Evolutionary conservation across 192 early-diverging fungal genomes (phyloP).

Genomic region (Paraglomus brasilianum): DNA sequence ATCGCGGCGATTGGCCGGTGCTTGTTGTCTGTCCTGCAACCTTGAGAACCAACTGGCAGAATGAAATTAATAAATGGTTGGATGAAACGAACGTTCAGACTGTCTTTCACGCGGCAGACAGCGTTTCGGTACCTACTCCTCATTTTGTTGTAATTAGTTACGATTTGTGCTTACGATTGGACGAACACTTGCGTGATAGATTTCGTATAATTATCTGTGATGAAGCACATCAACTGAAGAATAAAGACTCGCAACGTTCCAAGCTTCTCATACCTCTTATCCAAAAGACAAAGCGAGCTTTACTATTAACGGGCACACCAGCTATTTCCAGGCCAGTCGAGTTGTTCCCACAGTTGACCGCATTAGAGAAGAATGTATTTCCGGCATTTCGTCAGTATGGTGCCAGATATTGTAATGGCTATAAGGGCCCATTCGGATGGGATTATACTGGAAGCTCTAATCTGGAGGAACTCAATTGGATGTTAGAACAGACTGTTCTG

Average conservation of each 20-base stretch:
- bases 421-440: constrained; percentile 35
- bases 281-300: constrained; percentile 19
- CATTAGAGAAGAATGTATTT: constrained; percentile 31
- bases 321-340: constrained; percentile 12
- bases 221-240: constrained; percentile 52
- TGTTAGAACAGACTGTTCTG: constrained; percentile 44
- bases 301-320: constrained; percentile 5
- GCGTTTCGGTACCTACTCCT: neutral
- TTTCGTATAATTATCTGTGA: constrained; percentile 43
- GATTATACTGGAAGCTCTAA: constrained; percentile 45
- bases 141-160: constrained; percentile 43
- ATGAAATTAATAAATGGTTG: constrained; percentile 50
- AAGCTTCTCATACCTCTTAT: constrained; percentile 38
- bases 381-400: constrained; percentile 31
- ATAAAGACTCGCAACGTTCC: constrained; percentile 43
- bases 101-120: constrained; percentile 4
- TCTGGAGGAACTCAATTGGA: constrained; percentile 42
- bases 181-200: constrained; percentile 18
- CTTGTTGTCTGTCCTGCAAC: constrained; percentile 49
- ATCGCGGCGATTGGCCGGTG: constrained; percentile 43
- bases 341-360: neutral
- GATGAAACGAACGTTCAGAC: constrained; percentile 32
- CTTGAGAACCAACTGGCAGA: constrained; percentile 40
- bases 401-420: constrained; percentile 37
- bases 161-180: constrained; percentile 36